A percentile compares a stretch with the other conserved stretches of the same genome.
phyloP scores from a whole-genome alignment of 305 asterid species.

The Withania somnifera region DNA sequence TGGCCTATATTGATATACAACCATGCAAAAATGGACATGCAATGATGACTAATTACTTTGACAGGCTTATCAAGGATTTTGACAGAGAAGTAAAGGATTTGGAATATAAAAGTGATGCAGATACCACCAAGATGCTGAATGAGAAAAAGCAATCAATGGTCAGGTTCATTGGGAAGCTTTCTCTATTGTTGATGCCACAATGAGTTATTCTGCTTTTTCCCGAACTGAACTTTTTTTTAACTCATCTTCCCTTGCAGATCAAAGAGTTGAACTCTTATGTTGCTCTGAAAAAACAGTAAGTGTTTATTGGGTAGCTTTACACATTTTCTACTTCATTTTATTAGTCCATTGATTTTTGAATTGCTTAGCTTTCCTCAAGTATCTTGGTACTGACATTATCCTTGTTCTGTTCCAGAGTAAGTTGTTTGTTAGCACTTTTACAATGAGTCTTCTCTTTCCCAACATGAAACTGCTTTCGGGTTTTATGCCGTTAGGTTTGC shows the following conservation, averaged over 20 bases:
- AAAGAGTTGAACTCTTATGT: slow-evolving; percentile 90
- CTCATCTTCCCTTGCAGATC: slow-evolving; percentile 46
- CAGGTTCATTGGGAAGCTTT: slow-evolving; percentile 12
- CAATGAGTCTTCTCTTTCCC: background rate
- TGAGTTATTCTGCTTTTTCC: background rate
- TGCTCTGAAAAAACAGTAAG: slow-evolving; percentile 92
- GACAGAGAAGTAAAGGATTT: slow-evolving; percentile 68
- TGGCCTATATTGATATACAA: background rate
- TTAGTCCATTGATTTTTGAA: background rate
- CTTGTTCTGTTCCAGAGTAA: background rate
- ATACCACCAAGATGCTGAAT: slow-evolving; percentile 56
- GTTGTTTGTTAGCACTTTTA: background rate
- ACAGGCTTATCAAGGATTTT: slow-evolving; percentile 88
- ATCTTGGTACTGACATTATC: background rate
- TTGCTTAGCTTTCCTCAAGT: background rate
- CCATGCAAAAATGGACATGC: background rate
- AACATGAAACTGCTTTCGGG: background rate
- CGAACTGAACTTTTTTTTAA: slow-evolving; percentile 15
- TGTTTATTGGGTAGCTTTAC: slow-evolving; percentile 5
- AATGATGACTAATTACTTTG: slow-evolving; percentile 5
- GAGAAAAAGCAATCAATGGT: slow-evolving; percentile 94
- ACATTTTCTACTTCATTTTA: background rate
- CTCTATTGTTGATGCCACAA: slow-evolving; percentile 1
- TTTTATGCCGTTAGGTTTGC: background rate
- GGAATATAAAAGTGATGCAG: slow-evolving; percentile 66